A percentile compares a stretch with the other conserved stretches of the same genome.
Evolutionary conservation across 352 stramenopile species (phyloP).

Genomic region (Phytophthora cactorum): DNA sequence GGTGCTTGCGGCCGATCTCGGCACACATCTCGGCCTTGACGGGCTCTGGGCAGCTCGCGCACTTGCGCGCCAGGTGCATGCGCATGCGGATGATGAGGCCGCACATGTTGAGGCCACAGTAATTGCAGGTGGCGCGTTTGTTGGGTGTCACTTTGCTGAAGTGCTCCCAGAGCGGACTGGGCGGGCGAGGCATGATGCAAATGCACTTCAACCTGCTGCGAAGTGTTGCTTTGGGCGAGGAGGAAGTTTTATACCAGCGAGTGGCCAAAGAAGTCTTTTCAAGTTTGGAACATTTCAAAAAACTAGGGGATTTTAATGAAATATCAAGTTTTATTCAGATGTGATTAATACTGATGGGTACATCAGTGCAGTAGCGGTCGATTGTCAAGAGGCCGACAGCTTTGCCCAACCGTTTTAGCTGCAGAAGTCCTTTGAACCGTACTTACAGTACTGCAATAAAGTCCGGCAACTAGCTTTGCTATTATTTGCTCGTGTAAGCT

Average conservation of each 20-base stretch:
- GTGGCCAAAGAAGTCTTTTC: conserved; percentile 9
- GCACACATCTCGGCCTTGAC: conserved; percentile 63
- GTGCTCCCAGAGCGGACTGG: conserved; percentile 64
- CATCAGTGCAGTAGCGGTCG: too few relatives aligned
- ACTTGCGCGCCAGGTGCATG: conserved; percentile 65
- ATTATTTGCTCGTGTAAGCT: too few relatives aligned
- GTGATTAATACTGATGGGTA: too few relatives aligned
- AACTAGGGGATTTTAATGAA: background rate
- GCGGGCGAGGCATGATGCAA: conserved; percentile 57
- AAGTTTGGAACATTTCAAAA: background rate
- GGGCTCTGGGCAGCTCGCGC: conserved; percentile 48
- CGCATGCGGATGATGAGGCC: conserved; percentile 74
- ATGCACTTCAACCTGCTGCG: conserved; percentile 7
- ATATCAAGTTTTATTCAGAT: too few relatives aligned
- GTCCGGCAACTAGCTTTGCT: too few relatives aligned
- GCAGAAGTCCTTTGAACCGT: too few relatives aligned
- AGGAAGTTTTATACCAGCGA: conserved; percentile 36
- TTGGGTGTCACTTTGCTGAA: conserved; percentile 61
- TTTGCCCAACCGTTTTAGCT: too few relatives aligned
- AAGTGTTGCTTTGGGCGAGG: conserved; percentile 28
- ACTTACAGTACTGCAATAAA: too few relatives aligned
- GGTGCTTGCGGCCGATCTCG: conserved; percentile 33
- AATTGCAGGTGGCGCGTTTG: conserved; percentile 79
- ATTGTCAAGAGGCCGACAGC: too few relatives aligned
- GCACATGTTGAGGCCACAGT: conserved; percentile 81